These are phyloP conservation scores for Lentinula sp. DNA, from an alignment of 768 basidiomycete genomes.

Conservation along the genomic window DNA sequence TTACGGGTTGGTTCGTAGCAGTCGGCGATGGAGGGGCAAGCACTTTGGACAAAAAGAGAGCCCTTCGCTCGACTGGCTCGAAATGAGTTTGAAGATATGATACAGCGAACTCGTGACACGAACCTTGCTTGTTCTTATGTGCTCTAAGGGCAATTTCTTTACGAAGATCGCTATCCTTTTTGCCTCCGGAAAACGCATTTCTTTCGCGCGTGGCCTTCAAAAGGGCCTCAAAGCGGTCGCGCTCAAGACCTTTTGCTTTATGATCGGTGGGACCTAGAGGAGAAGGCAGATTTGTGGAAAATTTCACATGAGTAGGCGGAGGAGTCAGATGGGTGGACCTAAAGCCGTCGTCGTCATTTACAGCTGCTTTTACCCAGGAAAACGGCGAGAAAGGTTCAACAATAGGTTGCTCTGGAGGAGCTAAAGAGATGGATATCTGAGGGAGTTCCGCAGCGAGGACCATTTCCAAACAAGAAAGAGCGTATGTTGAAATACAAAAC, in stretches of 20 bases:
- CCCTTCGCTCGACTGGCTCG: conserved; percentile 62
- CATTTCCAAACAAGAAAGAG: conserved; percentile 28
- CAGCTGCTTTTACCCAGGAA: conserved; percentile 20
- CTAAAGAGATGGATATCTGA: conserved; percentile 64
- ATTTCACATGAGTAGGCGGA: conserved; percentile 40
- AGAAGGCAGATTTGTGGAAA: conserved; percentile 35
- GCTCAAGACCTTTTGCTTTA: conserved; percentile 48
- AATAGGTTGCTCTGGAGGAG: conserved; percentile 46
- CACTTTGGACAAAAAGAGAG: conserved; percentile 70
- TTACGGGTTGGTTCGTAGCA: conserved; percentile 52
- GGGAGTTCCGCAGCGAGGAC: conserved; percentile 44
- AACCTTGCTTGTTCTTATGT: conserved; percentile 72
- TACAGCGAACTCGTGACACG: conserved; percentile 17
- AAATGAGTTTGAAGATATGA: conserved; percentile 3
- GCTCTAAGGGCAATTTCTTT: conserved; percentile 70
- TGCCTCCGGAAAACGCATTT: conserved; percentile 36
- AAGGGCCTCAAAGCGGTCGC: conserved; percentile 57
- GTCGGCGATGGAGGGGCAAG: conserved; percentile 60
- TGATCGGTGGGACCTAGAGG: conserved; percentile 41
- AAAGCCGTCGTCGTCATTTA: conserved; percentile 36
- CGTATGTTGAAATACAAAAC: conserved; percentile 14
- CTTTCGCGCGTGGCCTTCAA: conserved; percentile 57
- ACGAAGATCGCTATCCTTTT: conserved; percentile 53
- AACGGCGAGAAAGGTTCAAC: conserved; percentile 64
- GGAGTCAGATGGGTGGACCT: conserved; percentile 55